phyloP scores from a whole-genome alignment of 495 filamentous ascomycete genomes.

The Cenococcum geophilum region DNA sequence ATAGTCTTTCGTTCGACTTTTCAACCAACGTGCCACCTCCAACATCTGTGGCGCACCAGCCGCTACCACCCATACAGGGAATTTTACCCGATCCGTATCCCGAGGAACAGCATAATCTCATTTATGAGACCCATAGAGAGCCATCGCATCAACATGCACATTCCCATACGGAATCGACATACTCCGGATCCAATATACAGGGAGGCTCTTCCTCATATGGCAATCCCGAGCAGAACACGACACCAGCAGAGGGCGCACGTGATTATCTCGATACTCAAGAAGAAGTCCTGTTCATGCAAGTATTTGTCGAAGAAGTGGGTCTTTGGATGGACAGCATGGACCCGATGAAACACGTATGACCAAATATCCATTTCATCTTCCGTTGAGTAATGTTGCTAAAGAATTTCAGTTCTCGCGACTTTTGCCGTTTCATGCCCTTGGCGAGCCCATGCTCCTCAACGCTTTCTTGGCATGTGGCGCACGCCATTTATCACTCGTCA shows the following conservation, averaged over 20 bases:
- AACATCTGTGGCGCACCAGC: slow-evolving; percentile 37
- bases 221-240: slow-evolving; percentile 38
- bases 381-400: background rate
- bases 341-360: slow-evolving; percentile 67
- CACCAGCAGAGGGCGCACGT: slow-evolving; percentile 30
- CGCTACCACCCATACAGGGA: slow-evolving; percentile 43
- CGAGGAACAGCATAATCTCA: slow-evolving; percentile 28
- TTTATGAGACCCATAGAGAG: slow-evolving; percentile 29
- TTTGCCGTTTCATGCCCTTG: slow-evolving; percentile 72
- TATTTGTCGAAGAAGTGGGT: slow-evolving; percentile 86
- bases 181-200: slow-evolving; percentile 27
- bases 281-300: slow-evolving; percentile 78
- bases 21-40: slow-evolving; percentile 36
- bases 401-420: slow-evolving; percentile 62
- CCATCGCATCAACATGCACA: slow-evolving; percentile 28
- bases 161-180: slow-evolving; percentile 36
- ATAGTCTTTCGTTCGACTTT: slow-evolving; percentile 41
- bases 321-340: slow-evolving; percentile 94
- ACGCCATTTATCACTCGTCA: slow-evolving; percentile 66
- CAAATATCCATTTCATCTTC: slow-evolving; percentile 1
- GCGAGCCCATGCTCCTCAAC: slow-evolving; percentile 85
- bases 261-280: slow-evolving; percentile 62
- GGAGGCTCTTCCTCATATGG: slow-evolving; percentile 34
- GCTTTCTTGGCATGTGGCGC: slow-evolving; percentile 87
- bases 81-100: slow-evolving; percentile 38